A percentile compares a stretch with the other conserved stretches of the same genome.
phyloP scores from a whole-genome alignment of 2,329 filamentous ascomycete genomes.

The Beauveria rudraprayagi region DNA sequence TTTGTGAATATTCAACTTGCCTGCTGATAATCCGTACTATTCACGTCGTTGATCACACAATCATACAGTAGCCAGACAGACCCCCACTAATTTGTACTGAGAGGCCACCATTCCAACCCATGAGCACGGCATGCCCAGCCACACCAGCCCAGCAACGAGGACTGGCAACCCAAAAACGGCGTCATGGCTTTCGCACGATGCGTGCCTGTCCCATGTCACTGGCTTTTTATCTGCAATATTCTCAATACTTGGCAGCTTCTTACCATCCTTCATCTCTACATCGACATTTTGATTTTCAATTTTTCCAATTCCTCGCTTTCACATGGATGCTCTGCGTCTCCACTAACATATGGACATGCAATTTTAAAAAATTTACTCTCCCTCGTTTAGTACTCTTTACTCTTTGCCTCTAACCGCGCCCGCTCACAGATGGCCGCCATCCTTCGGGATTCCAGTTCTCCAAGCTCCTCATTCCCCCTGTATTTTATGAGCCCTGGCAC shows the following conservation, averaged over 20 bases:
- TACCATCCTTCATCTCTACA: background rate
- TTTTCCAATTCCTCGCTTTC: background rate
- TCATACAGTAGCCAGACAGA: no score
- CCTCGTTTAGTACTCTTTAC: background rate
- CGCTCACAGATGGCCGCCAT: background rate
- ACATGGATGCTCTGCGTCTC: background rate
- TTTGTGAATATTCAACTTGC: no score
- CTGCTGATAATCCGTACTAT: no score
- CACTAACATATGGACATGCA: background rate
- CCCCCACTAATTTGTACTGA: no score
- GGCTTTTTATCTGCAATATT: no score
- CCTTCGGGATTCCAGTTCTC: background rate
- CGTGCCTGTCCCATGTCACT: background rate
- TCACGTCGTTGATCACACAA: no score
- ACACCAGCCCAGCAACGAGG: background rate
- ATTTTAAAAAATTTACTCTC: conserved; percentile 3
- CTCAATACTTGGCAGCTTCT: background rate
- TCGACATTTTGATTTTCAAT: background rate
- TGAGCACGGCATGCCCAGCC: background rate
- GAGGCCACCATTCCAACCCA: background rate
- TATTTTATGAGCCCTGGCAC: background rate
- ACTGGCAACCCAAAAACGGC: background rate
- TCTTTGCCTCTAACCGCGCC: background rate
- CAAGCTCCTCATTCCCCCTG: background rate
- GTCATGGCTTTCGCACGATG: background rate